phyloP scores from a whole-genome alignment of 176 grass and related monocot species.

The Aegilops bicornis region DNA sequence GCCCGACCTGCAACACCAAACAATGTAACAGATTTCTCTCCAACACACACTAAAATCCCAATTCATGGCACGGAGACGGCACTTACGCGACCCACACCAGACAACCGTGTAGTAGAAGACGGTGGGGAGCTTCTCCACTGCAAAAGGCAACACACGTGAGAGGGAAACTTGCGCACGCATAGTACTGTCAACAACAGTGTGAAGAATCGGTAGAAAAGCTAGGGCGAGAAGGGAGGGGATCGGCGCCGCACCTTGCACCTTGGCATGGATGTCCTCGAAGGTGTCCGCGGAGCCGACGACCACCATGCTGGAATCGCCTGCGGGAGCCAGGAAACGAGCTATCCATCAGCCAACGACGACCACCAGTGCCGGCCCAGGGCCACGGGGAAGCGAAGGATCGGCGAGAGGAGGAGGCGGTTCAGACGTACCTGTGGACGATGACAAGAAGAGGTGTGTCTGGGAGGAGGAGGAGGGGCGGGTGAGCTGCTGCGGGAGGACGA shows the following conservation, averaged over 20 bases:
- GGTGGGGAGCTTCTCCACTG: slow-evolving; percentile 40
- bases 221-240: background rate
- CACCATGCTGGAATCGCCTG: too few species aligned
- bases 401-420: too few species aligned
- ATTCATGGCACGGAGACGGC: background rate
- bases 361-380: slow-evolving; percentile 8
- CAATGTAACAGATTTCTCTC: too few species aligned
- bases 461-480: too few species aligned
- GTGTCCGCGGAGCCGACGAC: background rate
- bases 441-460: too few species aligned
- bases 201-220: background rate
- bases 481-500: too few species aligned
- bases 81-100: slow-evolving; percentile 60
- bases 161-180: background rate
- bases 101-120: slow-evolving; percentile 38
- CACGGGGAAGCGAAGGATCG: too few species aligned
- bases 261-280: slow-evolving; percentile 12
- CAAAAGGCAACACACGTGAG: background rate
- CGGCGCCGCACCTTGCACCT: slow-evolving; percentile 40
- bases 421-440: too few species aligned
- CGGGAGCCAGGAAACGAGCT: background rate
- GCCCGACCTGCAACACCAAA: too few species aligned
- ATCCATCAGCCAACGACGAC: too few species aligned
- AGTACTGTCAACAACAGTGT: background rate
- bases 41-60: too few species aligned